Evolutionary conservation across 129 eudicot species (phyloP), one percentile per base, ranked within the genome.

Genomic region (sunflower (Helianthus annuus)): DNA sequence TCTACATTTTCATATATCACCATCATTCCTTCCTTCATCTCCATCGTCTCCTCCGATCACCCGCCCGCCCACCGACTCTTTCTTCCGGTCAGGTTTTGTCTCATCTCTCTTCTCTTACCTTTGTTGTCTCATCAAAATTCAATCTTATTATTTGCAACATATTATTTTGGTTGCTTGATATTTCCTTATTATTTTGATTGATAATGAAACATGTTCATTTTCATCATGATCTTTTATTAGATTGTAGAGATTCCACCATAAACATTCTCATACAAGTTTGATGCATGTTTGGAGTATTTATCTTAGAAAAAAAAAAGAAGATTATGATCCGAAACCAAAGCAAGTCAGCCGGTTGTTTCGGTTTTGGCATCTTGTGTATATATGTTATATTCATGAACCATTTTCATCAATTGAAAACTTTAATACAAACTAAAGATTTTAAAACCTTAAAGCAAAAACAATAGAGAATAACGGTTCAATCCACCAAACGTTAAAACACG

Each of bases 1-100:
- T 60, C 19, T 29, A 32, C 64, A 64, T 65, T 53, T 56, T 74
- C 22, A 54, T 64, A 74, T 66, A 74, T 16, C 67, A 62, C 27
- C 76, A 27, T 64, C 39, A 49, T 51, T 62, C 42, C 51, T 60
- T 61, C 69, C 38, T 15, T 13, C 60, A 29, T 72, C 69, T 72
- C 39, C 77, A 62, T 44, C 66, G 46, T 59, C 76, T 48, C 45
- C 46, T 58, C 64, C 64, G 16, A 27, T 60, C 66, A 1, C 77
- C 59, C 15, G 48, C 29, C 62, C 49, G 3, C 77, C 62, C 49
- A 0, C 77, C 59, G 29, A 29, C 29, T 72, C 60, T 74, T 62
- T 74, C 78, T 74, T 74, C 71, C 71, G 64, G 29, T 63, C 71
- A 74, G 71, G 71, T 74, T 45, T n/a, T 14, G 36, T 17, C 38